Base-by-base conservation (phyloP, 2,329 filamentous ascomycete genomes). In the Aureobasidium sp. region DNA sequence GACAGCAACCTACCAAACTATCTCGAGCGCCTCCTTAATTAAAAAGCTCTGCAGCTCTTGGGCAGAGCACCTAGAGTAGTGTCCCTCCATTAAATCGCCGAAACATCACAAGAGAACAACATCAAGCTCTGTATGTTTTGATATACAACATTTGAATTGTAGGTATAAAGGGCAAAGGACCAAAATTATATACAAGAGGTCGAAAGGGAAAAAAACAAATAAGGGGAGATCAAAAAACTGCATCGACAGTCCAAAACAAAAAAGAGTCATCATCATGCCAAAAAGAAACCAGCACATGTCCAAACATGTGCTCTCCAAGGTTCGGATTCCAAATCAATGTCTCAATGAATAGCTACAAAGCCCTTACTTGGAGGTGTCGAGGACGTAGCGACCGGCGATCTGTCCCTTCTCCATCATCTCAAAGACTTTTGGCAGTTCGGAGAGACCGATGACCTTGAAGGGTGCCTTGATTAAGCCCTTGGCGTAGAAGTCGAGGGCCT, bases 401-500 rank as follows among this genome's bases (percentile, higher is more conserved):
- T 86, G 83, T 68, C 85, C 85, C 69, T 84, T 78, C 65, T 83
- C 71, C 80, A 82, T 83, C 70, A 91, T 74, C 53, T 91, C 82
- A 74, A 88, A 96, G n/a, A 96, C 88, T 61, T 84, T 82, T 67
- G 87, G 84, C 66, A 97, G 80, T 76, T 97, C 82, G 70, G 86
- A 88, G 64, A 97, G 80, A 15, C 91, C 90, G 59, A 91, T 86
- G 8, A 84, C 84, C 87, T 96, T 95, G 84, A 83, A 94, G 8
- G 93, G 93, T 5, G 87, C 57, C 57, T 60, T 60, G 82, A 97
- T 92, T 66, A 95, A 78, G 17, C 93, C 93, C 25, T 88, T 83
- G 62, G 83, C 79, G 81, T 85, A 97, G 80, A 97, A 97, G 68
- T 97, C 92, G 65, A 97, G 81, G 2, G 93, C 92, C 80, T 97